Conservation (phyloP, 2,329 filamentous ascomycete genomes). For the Thelonectria discophora region DNA sequence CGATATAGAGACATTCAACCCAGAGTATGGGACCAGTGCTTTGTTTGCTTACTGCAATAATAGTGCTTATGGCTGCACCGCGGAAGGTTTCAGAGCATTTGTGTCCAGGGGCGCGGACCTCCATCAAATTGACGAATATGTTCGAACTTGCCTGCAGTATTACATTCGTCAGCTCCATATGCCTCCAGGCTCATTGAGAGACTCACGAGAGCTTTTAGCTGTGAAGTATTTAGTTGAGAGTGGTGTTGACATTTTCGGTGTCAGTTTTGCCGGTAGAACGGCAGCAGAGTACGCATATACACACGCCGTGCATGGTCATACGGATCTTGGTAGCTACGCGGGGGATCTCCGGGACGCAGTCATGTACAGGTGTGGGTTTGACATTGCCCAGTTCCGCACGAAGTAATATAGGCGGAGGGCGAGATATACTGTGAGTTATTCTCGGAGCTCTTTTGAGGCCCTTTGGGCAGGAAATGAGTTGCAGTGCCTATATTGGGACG, state of each 20-base stretch:
- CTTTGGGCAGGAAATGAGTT: conserved; percentile 7
- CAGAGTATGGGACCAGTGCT: neutral
- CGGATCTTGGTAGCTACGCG: neutral
- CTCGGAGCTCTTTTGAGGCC: neutral
- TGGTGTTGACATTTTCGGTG: conserved; percentile 2
- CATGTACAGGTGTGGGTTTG: conserved; percentile 11
- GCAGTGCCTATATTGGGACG: conserved; percentile 17
- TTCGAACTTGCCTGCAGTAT: conserved; percentile 14
- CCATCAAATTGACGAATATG: neutral
- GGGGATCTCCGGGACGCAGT: conserved; percentile 25
- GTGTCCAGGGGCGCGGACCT: conserved; percentile 1
- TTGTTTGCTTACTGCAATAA: neutral
- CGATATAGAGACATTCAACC: neutral
- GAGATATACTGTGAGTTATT: neutral
- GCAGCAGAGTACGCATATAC: conserved; percentile 10
- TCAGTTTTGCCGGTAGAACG: neutral
- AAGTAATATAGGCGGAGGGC: neutral
- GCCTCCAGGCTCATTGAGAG: neutral
- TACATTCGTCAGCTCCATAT: neutral
- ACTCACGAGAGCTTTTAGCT: neutral
- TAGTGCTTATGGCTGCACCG: rapidly evolving
- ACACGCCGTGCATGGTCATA: too few species aligned
- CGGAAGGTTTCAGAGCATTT: neutral
- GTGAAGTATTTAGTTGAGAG: conserved; percentile 3
- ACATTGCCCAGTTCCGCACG: conserved; percentile 6